These are phyloP conservation scores for Coemansia sp. DNA, from an alignment of 192 early-diverging fungal species.

Conservation along the genomic window DNA sequence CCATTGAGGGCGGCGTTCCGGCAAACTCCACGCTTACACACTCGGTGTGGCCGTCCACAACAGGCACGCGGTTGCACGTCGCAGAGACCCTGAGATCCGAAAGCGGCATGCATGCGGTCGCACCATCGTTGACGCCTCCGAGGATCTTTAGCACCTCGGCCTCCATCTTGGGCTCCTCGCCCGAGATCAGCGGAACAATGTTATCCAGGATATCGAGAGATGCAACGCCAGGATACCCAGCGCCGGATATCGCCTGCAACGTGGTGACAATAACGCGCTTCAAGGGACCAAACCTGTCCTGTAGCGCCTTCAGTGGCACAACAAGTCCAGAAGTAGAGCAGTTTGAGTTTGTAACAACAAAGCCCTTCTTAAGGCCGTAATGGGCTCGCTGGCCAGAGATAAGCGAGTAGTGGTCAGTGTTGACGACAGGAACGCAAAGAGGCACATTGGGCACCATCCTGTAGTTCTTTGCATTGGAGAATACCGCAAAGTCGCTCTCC, in stretches of 20 bases:
- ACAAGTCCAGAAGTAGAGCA: constrained; percentile 98
- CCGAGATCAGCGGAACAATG: constrained; percentile 89
- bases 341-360: constrained; percentile 96
- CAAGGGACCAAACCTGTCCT: constrained; percentile 89
- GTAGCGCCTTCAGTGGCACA: constrained; percentile 82
- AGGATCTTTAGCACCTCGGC: constrained; percentile 91
- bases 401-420: constrained; percentile 84
- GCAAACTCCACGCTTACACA: constrained; percentile 86
- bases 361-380: constrained; percentile 69
- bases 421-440: constrained; percentile 91
- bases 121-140: constrained; percentile 61
- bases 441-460: constrained; percentile 87
- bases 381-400: constrained; percentile 69
- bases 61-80: constrained; percentile 94
- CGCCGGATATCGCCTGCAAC: constrained; percentile 95
- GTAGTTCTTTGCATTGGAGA: constrained; percentile 98
- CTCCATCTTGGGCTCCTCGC: constrained; percentile 98
- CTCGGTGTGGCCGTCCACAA: constrained; percentile 95
- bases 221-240: constrained; percentile 95
- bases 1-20: constrained; percentile 64
- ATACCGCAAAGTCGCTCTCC: constrained; percentile 83
- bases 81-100: constrained; percentile 78
- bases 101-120: constrained; percentile 53
- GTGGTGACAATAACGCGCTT: constrained; percentile 81
- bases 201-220: constrained; percentile 97